These are phyloP conservation scores for Colletotrichum horii DNA, from an alignment of 2,329 filamentous ascomycete genomes.

Conservation along the genomic window DNA sequence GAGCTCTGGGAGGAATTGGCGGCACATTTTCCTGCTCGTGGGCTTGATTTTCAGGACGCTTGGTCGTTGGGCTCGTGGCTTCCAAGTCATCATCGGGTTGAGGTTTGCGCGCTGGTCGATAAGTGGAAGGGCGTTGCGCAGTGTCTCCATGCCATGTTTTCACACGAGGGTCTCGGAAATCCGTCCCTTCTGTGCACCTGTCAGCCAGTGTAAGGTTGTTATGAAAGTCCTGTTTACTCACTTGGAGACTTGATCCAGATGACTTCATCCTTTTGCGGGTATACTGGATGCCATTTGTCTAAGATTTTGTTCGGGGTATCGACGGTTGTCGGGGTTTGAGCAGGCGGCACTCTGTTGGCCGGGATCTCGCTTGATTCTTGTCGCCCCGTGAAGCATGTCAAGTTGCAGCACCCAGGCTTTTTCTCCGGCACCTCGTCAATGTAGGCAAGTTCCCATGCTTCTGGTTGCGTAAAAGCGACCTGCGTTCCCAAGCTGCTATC, in stretches of 20 bases:
- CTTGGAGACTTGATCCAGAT: neutral
- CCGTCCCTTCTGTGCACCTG: neutral
- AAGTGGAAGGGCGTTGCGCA: constrained; percentile 7
- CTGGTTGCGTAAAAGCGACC: constrained; percentile 33
- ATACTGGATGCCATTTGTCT: constrained; percentile 7
- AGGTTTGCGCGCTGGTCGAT: neutral
- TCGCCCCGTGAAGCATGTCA: constrained; percentile 5
- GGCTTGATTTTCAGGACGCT: neutral
- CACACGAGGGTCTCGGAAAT: neutral
- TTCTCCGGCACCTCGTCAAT: constrained; percentile 33
- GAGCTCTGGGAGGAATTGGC: constrained; percentile 1
- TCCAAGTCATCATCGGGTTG: neutral
- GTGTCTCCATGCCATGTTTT: constrained; percentile 17
- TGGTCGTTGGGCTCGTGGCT: neutral
- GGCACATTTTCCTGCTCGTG: neutral
- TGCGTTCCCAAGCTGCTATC: constrained; percentile 30
- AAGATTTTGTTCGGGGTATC: constrained; percentile 19
- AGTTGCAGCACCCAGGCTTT: constrained; percentile 8
- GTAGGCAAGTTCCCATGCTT: constrained; percentile 37
- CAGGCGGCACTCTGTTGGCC: neutral
- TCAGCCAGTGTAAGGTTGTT: neutral
- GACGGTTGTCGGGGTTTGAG: neutral
- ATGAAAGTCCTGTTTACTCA: neutral
- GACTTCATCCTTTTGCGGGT: neutral
- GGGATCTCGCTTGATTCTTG: neutral